Conservation (phyloP, 306 rosid species). For the Prunus mume region DNA sequence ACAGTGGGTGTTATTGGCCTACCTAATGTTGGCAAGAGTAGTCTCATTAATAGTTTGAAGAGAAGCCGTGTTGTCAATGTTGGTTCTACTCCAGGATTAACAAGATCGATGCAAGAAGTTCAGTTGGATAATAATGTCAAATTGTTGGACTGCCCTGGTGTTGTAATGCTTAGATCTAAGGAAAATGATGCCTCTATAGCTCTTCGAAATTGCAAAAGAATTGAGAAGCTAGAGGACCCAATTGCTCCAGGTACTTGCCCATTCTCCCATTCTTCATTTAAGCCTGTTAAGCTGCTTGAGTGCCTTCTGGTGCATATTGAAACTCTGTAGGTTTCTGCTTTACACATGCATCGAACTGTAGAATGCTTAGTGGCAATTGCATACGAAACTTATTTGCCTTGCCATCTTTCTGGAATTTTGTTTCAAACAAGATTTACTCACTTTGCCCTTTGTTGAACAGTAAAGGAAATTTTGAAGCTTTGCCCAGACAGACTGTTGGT, state of each 20-base stretch:
- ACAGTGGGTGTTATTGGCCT: slow-evolving; percentile 92
- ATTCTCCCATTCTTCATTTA: neutral
- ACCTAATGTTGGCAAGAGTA: slow-evolving; percentile 98
- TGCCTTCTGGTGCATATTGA: neutral
- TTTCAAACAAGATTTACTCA: slow-evolving; percentile 1
- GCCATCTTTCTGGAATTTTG: neutral
- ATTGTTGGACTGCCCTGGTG: slow-evolving; percentile 96
- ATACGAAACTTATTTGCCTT: neutral
- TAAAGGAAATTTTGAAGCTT: slow-evolving; percentile 90
- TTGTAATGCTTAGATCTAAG: slow-evolving; percentile 70
- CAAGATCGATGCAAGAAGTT: slow-evolving; percentile 92
- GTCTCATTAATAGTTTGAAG: slow-evolving; percentile 86
- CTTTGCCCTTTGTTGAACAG: slow-evolving; percentile 38
- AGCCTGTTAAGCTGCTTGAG: neutral
- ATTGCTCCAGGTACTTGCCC: slow-evolving; percentile 65
- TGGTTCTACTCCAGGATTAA: slow-evolving; percentile 87
- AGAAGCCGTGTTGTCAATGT: slow-evolving; percentile 74
- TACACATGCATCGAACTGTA: too few species aligned
- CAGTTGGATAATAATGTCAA: slow-evolving; percentile 84
- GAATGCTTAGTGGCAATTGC: neutral
- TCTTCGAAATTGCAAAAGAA: slow-evolving; percentile 86
- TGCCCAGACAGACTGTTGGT: slow-evolving; percentile 69
- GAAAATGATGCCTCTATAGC: slow-evolving; percentile 64
- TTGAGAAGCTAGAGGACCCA: slow-evolving; percentile 88
- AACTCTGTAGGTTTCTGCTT: neutral